Conservation (phyloP, 495 filamentous ascomycete genomes). For the Aspergillus homomorphus region DNA sequence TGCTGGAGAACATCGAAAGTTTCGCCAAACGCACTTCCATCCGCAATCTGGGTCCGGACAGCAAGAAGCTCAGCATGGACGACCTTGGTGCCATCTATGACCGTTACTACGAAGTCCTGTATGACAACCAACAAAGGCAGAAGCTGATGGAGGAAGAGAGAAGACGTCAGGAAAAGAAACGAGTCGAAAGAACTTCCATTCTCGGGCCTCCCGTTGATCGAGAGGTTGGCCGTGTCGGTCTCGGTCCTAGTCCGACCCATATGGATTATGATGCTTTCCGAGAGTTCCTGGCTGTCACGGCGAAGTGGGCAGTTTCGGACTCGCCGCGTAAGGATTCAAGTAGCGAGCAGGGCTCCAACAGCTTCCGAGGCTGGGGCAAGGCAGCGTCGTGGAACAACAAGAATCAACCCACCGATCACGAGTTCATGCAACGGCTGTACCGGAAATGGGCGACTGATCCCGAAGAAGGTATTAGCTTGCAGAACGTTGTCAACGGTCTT, state of each 20-base stretch:
- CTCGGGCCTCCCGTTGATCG: constrained; percentile 38
- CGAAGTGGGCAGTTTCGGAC: constrained; percentile 89
- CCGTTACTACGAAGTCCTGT: constrained; percentile 84
- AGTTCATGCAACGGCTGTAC: constrained; percentile 90
- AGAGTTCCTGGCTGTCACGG: constrained; percentile 84
- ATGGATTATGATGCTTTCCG: constrained; percentile 98
- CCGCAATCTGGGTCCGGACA: constrained; percentile 90
- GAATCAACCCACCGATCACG: constrained; percentile 86
- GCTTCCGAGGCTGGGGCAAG: constrained; percentile 45
- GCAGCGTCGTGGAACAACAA: constrained; percentile 71
- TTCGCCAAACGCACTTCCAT: constrained; percentile 97
- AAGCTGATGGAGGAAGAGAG: constrained; percentile 70
- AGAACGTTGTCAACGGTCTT: constrained; percentile 86
- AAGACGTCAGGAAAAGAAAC: constrained; percentile 56
- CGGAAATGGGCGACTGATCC: constrained; percentile 79
- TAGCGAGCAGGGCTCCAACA: constrained; percentile 52
- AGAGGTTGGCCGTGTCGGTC: constrained; percentile 73
- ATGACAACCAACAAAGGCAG: constrained; percentile 82
- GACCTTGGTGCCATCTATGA: constrained; percentile 90
- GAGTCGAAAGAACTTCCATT: constrained; percentile 46
- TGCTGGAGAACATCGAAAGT: constrained; percentile 90
- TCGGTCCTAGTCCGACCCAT: constrained; percentile 80
- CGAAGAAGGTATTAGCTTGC: constrained; percentile 71
- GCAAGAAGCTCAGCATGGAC: constrained; percentile 78
- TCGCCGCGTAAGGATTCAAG: constrained; percentile 56